Conservation (phyloP, 148 eudicot genomes). For the Fallopia convolvulus region DNA sequence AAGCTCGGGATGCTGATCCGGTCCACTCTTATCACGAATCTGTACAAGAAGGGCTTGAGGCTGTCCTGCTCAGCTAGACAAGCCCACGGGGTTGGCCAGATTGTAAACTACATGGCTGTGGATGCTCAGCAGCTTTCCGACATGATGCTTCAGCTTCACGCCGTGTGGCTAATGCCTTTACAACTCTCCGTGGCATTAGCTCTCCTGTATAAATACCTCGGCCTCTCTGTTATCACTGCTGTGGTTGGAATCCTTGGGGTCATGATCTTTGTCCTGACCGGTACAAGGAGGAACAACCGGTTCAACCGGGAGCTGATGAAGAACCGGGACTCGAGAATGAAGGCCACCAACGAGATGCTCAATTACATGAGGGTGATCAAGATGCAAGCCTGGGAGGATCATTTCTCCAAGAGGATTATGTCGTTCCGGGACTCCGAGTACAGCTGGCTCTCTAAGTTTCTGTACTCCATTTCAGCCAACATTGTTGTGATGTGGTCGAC, state of each 20-base stretch:
- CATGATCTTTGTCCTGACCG: constrained; percentile 40
- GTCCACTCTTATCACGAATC: constrained; percentile 61
- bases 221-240: constrained; percentile 46
- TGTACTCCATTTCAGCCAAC: constrained; percentile 52
- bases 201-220: constrained; percentile 50
- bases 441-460: constrained; percentile 66
- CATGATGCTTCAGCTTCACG: constrained; percentile 89
- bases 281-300: constrained; percentile 47
- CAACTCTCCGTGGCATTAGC: constrained; percentile 53
- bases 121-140: constrained; percentile 96
- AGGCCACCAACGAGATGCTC: constrained; percentile 92
- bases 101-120: constrained; percentile 93
- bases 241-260: constrained; percentile 43
- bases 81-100: constrained; percentile 84
- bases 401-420: constrained; percentile 57
- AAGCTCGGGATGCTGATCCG: constrained; percentile 89
- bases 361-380: constrained; percentile 89
- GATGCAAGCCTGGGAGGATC: constrained; percentile 97
- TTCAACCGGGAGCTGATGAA: constrained; percentile 60
- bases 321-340: constrained; percentile 78
- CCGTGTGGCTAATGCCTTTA: constrained; percentile 85
- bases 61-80: constrained; percentile 78
- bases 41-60: constrained; percentile 76
- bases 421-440: constrained; percentile 61
- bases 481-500: constrained; percentile 76